Conservation (phyloP, 1,284 basidiomycete species). For the Melampsora larici-populina region DNA sequence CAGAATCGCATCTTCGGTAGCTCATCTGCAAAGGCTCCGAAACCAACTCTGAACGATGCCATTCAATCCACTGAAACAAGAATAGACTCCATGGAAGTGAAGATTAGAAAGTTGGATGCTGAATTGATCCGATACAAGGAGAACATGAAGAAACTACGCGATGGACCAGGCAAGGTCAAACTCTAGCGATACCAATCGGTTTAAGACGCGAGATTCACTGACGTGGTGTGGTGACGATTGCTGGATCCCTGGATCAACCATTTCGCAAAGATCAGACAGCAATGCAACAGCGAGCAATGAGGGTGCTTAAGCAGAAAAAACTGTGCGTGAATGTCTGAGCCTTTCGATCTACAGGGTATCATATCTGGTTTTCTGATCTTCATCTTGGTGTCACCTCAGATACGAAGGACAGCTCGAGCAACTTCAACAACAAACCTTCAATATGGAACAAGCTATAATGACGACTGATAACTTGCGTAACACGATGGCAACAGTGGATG, state of each 20-base stretch:
- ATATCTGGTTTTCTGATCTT: background rate
- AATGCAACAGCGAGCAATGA: slow-evolving; percentile 88
- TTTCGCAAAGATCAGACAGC: slow-evolving; percentile 62
- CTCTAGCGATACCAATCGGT: background rate
- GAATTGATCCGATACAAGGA: slow-evolving; percentile 90
- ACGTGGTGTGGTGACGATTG: background rate
- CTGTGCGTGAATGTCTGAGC: slow-evolving; percentile 57
- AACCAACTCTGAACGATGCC: slow-evolving; percentile 82
- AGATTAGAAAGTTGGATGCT: slow-evolving; percentile 92
- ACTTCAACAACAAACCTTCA: slow-evolving; percentile 91
- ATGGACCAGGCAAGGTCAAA: slow-evolving; percentile 89
- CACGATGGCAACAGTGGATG: slow-evolving; percentile 99
- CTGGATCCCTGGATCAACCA: slow-evolving; percentile 5
- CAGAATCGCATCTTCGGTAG: slow-evolving; percentile 56
- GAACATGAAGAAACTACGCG: slow-evolving; percentile 89
- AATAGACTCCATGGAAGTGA: slow-evolving; percentile 87
- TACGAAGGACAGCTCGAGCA: slow-evolving; percentile 90
- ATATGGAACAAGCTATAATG: slow-evolving; percentile 96
- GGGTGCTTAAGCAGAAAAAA: slow-evolving; percentile 90
- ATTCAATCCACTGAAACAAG: slow-evolving; percentile 88
- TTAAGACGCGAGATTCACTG: background rate
- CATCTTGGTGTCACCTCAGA: slow-evolving; percentile 33
- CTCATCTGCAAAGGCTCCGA: slow-evolving; percentile 59
- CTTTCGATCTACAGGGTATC: background rate
- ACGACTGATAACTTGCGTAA: slow-evolving; percentile 96